These are phyloP conservation scores for Neofusicoccum parvum DNA, from an alignment of 2,329 filamentous ascomycete genomes.

Conservation along the genomic window DNA sequence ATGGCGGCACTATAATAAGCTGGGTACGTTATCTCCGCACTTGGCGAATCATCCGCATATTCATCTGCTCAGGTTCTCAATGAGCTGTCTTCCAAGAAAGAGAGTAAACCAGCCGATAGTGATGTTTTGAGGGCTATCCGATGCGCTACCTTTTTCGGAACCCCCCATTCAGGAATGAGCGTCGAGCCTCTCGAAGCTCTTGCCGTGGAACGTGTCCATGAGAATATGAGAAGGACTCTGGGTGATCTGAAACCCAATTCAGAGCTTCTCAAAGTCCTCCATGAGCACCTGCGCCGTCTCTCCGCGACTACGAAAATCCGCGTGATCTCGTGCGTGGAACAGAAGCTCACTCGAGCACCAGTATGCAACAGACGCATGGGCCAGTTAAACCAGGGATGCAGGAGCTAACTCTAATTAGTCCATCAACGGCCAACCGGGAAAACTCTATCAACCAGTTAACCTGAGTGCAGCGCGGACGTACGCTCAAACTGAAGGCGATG, in stretches of 20 bases:
- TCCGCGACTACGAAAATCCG: not conserved
- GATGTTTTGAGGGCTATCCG: not conserved
- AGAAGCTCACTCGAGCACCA: not conserved
- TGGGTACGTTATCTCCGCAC: not conserved
- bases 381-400: not conserved
- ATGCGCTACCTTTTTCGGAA: slow-evolving; percentile 4
- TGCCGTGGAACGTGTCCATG: not conserved
- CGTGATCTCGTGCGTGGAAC: not conserved
- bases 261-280: not conserved
- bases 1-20: not conserved
- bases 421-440: not conserved
- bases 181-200: not conserved
- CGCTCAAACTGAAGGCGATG: not conserved
- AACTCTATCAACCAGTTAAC: not conserved
- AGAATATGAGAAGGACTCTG: not conserved
- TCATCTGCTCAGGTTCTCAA: not conserved
- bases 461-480: not conserved
- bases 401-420: not conserved
- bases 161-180: not conserved
- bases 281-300: not conserved
- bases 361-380: not conserved
- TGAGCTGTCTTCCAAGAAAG: not conserved
- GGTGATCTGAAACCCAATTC: not conserved
- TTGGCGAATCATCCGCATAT: not conserved
- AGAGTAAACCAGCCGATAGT: not conserved